phyloP scores from a whole-genome alignment of 345 rosid species.

The Aegle marmelos region DNA sequence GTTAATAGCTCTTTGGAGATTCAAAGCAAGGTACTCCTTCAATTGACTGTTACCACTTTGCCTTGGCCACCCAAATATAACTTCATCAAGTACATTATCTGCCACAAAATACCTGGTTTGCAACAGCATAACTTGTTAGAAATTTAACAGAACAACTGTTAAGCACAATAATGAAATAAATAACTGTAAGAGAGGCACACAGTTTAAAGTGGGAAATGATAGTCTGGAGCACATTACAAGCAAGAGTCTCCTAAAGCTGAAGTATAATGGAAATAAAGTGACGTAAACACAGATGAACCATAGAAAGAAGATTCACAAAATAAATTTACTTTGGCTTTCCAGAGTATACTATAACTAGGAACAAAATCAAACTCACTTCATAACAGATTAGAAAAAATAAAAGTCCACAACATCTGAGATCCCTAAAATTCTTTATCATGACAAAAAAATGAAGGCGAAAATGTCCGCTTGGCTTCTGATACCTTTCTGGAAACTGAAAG shows the following conservation, averaged over 20 bases:
- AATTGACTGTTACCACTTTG: conserved; percentile 56
- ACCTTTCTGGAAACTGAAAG: conserved; percentile 98
- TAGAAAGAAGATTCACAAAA: background rate
- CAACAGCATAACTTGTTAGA: conserved; percentile 10
- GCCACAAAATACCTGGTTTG: conserved; percentile 72
- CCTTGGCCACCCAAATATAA: conserved; percentile 95
- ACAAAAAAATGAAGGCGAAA: background rate
- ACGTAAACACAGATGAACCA: background rate
- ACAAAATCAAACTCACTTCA: background rate
- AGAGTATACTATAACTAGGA: background rate
- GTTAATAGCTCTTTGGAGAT: conserved; percentile 80
- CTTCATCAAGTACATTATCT: conserved; percentile 81
- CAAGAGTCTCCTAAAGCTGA: background rate
- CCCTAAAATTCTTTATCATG: background rate
- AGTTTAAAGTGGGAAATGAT: background rate
- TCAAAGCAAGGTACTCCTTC: conserved; percentile 61
- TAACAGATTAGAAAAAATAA: background rate
- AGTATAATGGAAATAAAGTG: background rate
- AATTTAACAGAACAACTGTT: background rate
- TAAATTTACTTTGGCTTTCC: background rate
- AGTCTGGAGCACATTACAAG: background rate
- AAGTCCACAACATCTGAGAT: background rate
- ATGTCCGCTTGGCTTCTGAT: background rate
- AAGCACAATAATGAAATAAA: background rate
- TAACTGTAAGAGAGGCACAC: background rate